These are phyloP conservation scores for Nakaseomyces glabratus DNA, from an alignment of 1,139 yeast genomes.

Conservation along the genomic window DNA sequence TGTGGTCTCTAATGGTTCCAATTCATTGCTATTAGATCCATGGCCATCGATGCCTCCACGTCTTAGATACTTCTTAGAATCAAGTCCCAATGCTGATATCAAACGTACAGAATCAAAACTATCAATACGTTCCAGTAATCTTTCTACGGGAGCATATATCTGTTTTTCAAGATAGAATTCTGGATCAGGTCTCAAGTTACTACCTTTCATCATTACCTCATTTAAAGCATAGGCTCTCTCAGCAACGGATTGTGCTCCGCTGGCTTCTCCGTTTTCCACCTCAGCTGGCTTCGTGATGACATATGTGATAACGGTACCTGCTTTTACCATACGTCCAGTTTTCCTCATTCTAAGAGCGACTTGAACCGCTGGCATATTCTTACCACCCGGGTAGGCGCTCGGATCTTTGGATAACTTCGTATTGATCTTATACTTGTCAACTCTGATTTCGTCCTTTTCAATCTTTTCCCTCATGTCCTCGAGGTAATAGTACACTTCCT, in stretches of 20 bases:
- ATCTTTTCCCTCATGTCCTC: slow-evolving; percentile 53
- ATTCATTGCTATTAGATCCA: slow-evolving; percentile 37
- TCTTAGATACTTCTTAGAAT: slow-evolving; percentile 52
- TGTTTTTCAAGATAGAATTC: slow-evolving; percentile 79
- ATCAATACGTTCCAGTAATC: slow-evolving; percentile 76
- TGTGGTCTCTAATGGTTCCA: slow-evolving; percentile 73
- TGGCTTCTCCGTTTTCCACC: slow-evolving; percentile 16
- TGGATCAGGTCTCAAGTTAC: slow-evolving; percentile 59
- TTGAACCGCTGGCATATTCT: slow-evolving; percentile 85
- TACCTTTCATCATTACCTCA: slow-evolving; percentile 51
- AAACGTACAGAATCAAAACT: slow-evolving; percentile 77
- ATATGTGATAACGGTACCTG: slow-evolving; percentile 85
- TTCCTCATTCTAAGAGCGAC: slow-evolving; percentile 76
- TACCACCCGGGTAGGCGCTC: slow-evolving; percentile 62
- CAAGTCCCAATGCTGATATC: slow-evolving; percentile 71
- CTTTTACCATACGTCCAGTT: slow-evolving; percentile 76
- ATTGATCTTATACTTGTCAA: slow-evolving; percentile 61
- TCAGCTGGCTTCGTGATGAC: slow-evolving; percentile 49
- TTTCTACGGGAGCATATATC: slow-evolving; percentile 81
- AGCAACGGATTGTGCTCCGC: slow-evolving; percentile 33
- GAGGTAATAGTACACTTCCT: slow-evolving; percentile 63
- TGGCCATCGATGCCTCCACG: slow-evolving; percentile 37
- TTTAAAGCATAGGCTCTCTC: slow-evolving; percentile 74
- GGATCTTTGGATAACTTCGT: slow-evolving; percentile 75
- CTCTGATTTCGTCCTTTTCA: slow-evolving; percentile 49